A percentile compares a stretch with the other conserved stretches of the same genome.
These are phyloP conservation scores for Suillus plorans DNA, from an alignment of 768 basidiomycete genomes.

Conservation along the genomic window DNA sequence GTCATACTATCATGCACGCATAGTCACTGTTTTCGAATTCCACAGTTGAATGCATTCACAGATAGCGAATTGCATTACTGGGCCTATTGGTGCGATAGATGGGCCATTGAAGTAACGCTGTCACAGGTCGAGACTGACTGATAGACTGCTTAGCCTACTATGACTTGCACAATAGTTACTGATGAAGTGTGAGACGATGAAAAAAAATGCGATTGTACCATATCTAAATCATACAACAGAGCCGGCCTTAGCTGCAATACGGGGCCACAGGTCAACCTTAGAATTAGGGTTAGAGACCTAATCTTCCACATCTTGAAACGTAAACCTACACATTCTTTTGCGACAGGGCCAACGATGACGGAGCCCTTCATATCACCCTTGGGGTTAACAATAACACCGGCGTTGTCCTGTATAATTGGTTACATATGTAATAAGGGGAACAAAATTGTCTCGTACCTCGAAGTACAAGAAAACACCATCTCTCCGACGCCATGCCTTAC, in stretches of 20 bases:
- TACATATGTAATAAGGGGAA: neutral
- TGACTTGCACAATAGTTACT: neutral
- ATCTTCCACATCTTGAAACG: neutral
- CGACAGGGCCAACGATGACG: constrained; percentile 93
- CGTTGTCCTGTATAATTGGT: constrained; percentile 66
- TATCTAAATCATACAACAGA: constrained; percentile 79
- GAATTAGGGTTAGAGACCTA: neutral
- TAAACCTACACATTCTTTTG: constrained; percentile 94
- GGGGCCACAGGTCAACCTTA: constrained; percentile 96
- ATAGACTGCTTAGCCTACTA: neutral
- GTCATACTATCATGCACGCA: neutral
- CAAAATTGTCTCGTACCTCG: constrained; percentile 51
- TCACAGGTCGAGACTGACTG: neutral
- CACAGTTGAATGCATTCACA: neutral
- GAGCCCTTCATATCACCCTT: constrained; percentile 99
- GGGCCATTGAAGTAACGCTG: neutral
- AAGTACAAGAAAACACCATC: constrained; percentile 99
- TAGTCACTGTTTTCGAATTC: neutral
- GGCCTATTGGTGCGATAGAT: neutral
- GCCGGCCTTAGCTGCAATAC: constrained; percentile 98
- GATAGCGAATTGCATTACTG: neutral
- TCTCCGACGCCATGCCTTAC: constrained; percentile 96
- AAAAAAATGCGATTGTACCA: constrained; percentile 3
- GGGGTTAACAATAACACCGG: constrained; percentile 96
- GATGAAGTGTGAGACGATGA: neutral